Conservation (phyloP, 345 rosid genomes). For the Toxicodendron radicans region DNA sequence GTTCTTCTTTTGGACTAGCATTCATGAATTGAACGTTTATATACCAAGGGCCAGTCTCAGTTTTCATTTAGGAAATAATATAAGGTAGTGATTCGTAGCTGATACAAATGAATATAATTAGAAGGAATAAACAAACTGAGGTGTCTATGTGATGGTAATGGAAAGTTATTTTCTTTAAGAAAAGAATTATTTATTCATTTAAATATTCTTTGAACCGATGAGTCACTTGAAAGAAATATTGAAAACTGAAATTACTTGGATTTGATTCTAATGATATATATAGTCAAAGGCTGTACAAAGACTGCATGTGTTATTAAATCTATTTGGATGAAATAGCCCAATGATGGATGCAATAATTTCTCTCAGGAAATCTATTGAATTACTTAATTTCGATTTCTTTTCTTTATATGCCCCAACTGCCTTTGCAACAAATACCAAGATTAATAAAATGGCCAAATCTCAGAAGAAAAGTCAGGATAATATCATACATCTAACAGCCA, state of each 20-base stretch:
- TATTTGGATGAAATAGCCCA: not conserved
- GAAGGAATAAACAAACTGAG: too few species aligned
- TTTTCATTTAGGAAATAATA: too few species aligned
- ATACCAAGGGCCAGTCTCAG: too few species aligned
- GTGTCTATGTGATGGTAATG: too few species aligned
- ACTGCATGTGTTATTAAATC: not conserved
- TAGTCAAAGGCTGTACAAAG: not conserved
- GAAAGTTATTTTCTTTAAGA: too few species aligned
- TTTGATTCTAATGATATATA: not conserved
- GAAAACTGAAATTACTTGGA: not conserved
- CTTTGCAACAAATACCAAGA: not conserved
- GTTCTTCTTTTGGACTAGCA: too few species aligned
- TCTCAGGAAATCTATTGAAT: not conserved
- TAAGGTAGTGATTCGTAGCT: too few species aligned
- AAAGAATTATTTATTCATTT: not conserved
- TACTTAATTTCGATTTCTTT: not conserved
- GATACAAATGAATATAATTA: too few species aligned
- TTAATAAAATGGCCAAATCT: not conserved
- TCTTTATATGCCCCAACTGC: not conserved
- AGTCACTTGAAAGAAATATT: not conserved
- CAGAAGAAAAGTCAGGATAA: not conserved
- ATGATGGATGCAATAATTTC: not conserved
- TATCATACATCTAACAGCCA: not conserved
- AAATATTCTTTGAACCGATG: too few species aligned
- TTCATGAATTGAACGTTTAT: too few species aligned